Evolutionary conservation across 768 basidiomycete genomes (phyloP), one percentile per base, ranked within the genome.

Genomic region (Pisolithus sp.): DNA sequence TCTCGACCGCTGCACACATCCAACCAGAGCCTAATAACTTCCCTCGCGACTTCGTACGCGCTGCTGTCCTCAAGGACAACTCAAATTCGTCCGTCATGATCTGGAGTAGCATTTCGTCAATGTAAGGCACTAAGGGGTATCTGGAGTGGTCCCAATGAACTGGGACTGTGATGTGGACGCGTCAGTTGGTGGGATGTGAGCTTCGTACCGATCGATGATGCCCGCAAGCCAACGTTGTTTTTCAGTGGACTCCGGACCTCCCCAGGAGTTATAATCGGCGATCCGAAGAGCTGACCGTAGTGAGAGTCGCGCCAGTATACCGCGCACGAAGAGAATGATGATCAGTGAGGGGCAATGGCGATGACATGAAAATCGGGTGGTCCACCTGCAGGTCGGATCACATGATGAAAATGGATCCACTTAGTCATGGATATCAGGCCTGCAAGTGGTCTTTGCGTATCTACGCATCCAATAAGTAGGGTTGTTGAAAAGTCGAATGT

Each of bases 1-100:
- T 73, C 72, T 12, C 30, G 30, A n/a, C 78, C 80, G 15, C 55
- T 55, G 5, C 66, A 59, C 15, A 73, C 75, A 46, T 77, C 78
- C 28, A 74, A 76, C 83, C 89, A 93, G 26, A 93, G 68, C 37
- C 61, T 67, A 26, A 90, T 75, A 30, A 93, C 72, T 60, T 93
- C 90, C 56, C 64, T 70, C 10, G 91, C 86, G 40, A 97, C 83
- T 3, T 65, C 70, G 52, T 83, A 82, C 1, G 85, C 83, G 50
- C 89, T 93, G 18, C 80, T 89, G 60, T 98, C 95, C 57, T 96
- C 93, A 21, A 97, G 70, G 10, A 76, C 70, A 13, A 82, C 20
- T 93, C 91, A 60, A 91, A 97, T 63, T 96, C 94, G 59, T 96
- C 91, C 7, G 75, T 73, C 77, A 96, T 83, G 44, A 89, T 79